Base-by-base conservation (phyloP, 306 rosid species). In the Cucurbita ficifolia region DNA sequence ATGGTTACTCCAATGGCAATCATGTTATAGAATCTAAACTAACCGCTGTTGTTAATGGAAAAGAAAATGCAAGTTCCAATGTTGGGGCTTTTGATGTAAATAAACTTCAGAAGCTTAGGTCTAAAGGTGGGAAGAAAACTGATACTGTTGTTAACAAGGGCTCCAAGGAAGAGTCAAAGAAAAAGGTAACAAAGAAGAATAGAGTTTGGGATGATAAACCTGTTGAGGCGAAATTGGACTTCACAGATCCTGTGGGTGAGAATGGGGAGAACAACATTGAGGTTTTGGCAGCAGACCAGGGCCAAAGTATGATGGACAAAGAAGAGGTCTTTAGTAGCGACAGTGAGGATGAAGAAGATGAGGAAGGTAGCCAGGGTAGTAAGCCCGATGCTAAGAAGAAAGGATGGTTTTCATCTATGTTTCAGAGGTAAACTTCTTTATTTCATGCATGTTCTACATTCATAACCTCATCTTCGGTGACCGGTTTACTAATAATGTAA, bases 251-350 rank as follows among this genome's bases (percentile, higher is more conserved):
- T 33, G 86, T 75, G 76, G 90, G 79, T 83, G 90, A 83, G 84
- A 85, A 84, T 79, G 88, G 81, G 77, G 95, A 80, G 55, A 74
- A 79, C 48, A 74, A 77, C n/a, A 78, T 82, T n/a, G 95, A 87
- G 81, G 86, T 76, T 75, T 82, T 89, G 77, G 89, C 96, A 70
- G 83, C 89, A 61, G 94, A 90, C 59, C 98, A 94, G 2, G 98
- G 98, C 76, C 93, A 90, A 78, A 94, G 98, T 75, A 87, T 90
- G 97, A 94, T 94, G 98, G 98, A 94, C 84, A 88, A 86, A 80
- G 97, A 94, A 76, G 98, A 94, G 88, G 43, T 85, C 46, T 18
- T 86, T 82, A 90, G 97, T 70, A 94, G 98, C 78, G 98, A 93
- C 54, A 88, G 98, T 72, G 97, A 93, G 87, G 61, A 48, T 56